Conservation (phyloP, 148 eudicot species). For the Pharnaceum exiguum region DNA sequence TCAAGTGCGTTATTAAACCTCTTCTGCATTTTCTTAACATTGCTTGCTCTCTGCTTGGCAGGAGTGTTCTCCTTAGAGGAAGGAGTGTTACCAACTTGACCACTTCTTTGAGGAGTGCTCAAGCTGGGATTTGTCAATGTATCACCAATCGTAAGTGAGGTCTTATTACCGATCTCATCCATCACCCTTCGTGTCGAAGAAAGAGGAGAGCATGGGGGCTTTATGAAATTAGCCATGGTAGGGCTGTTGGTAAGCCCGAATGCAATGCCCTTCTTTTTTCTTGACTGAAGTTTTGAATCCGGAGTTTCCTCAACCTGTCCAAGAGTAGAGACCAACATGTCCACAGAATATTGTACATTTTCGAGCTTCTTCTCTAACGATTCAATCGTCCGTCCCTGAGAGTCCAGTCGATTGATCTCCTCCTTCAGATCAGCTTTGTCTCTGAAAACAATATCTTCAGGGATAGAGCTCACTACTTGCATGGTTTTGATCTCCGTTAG, state of each 20-base stretch:
- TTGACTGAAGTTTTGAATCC: conserved; percentile 45
- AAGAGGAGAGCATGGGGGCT: conserved; percentile 83
- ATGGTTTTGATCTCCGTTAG: conserved; percentile 75
- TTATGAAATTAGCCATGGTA: conserved; percentile 58
- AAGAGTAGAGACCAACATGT: conserved; percentile 51
- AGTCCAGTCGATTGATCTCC: conserved; percentile 66
- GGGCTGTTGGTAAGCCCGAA: conserved; percentile 58
- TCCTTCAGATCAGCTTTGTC: conserved; percentile 70
- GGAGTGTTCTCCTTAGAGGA: conserved; percentile 60
- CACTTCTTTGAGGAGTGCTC: conserved; percentile 34
- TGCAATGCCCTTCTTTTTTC: conserved; percentile 58
- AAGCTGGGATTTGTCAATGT: conserved; percentile 24
- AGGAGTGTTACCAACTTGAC: conserved; percentile 21
- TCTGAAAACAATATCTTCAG: conserved; percentile 45
- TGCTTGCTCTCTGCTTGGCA: conserved; percentile 40
- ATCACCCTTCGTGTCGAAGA: conserved; percentile 48
- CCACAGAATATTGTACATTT: conserved; percentile 76
- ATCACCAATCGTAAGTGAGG: conserved; percentile 24
- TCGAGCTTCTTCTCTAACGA: conserved; percentile 88
- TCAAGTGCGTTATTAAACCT: conserved; percentile 89
- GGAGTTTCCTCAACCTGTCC: conserved; percentile 49
- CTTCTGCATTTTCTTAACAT: conserved; percentile 79
- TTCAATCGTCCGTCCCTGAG: conserved; percentile 60
- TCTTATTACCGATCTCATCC: conserved; percentile 70
- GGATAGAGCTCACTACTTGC: conserved; percentile 40